A percentile compares a stretch with the other conserved stretches of the same genome.
Evolutionary conservation across 2,329 filamentous ascomycete species (phyloP).

Genomic region (Neonectria coccinea): DNA sequence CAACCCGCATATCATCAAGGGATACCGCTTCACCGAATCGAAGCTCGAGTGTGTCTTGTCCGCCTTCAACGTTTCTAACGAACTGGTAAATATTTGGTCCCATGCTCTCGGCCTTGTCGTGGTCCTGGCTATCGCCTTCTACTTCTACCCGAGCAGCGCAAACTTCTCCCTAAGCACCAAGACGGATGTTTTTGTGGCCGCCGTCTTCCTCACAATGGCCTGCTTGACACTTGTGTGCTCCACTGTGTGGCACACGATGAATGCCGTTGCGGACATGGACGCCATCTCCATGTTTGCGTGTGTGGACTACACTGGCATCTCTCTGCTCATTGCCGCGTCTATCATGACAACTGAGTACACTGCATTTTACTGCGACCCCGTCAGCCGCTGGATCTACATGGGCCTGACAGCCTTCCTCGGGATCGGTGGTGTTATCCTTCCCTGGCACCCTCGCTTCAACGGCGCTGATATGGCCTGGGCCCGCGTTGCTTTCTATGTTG

Average conservation of each 20-base stretch:
- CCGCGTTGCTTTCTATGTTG: constrained; percentile 90
- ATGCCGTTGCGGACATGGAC: constrained; percentile 89
- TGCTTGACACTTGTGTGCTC: constrained; percentile 96
- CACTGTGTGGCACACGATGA: constrained; percentile 99
- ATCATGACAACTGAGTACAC: constrained; percentile 99
- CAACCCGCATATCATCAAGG: constrained; percentile 91
- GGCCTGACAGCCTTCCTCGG: constrained; percentile 82
- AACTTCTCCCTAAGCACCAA: constrained; percentile 91
- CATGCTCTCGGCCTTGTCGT: constrained; percentile 90
- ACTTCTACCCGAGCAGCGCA: constrained; percentile 90
- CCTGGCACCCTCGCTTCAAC: constrained; percentile 97
- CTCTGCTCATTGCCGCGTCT: constrained; percentile 90
- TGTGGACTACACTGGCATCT: constrained; percentile 98
- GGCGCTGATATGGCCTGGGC: constrained; percentile 91
- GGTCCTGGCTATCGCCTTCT: constrained; percentile 89
- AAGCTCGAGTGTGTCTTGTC: constrained; percentile 90
- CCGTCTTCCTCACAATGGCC: constrained; percentile 95
- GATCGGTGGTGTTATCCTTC: constrained; percentile 87
- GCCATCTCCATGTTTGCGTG: constrained; percentile 96
- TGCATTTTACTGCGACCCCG: constrained; percentile 96
- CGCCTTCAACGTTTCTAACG: constrained; percentile 87
- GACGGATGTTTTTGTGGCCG: constrained; percentile 89
- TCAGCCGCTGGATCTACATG: constrained; percentile 90
- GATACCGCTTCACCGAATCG: constrained; percentile 93
- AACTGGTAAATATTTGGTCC: constrained; percentile 98